Evolutionary conservation across 2,329 filamentous ascomycete genomes (phyloP).

Genomic region (Chrysoporthe deuterocubensis): DNA sequence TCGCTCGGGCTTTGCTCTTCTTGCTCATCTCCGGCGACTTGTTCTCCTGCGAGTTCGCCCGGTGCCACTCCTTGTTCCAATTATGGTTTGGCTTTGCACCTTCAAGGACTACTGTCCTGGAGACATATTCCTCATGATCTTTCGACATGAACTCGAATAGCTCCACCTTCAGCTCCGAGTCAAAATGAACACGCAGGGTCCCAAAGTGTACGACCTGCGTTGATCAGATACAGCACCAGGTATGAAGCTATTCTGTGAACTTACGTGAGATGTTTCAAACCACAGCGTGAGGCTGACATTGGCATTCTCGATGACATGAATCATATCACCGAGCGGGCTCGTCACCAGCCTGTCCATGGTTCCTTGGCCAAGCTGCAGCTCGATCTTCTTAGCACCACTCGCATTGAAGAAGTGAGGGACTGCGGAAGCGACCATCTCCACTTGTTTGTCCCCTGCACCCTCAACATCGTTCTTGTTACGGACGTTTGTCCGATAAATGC

Average conservation of each 20-base stretch:
- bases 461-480: constrained; percentile 25
- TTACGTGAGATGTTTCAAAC: constrained; percentile 83
- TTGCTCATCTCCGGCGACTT: constrained; percentile 72
- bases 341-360: constrained; percentile 59
- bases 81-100: constrained; percentile 64
- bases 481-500: constrained; percentile 64
- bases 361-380: constrained; percentile 78
- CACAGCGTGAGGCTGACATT: constrained; percentile 86
- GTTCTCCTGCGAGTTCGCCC: constrained; percentile 58
- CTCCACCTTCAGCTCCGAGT: constrained; percentile 79
- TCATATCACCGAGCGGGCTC: constrained; percentile 52
- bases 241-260: constrained; percentile 37
- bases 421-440: constrained; percentile 81
- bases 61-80: constrained; percentile 70
- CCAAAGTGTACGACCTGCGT: constrained; percentile 50
- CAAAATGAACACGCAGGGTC: constrained; percentile 77
- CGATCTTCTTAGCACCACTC: constrained; percentile 83
- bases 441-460: constrained; percentile 66
- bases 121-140: constrained; percentile 81
- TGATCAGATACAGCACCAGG: neutral
- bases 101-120: constrained; percentile 66
- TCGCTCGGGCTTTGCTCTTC: constrained; percentile 61
- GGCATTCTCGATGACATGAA: constrained; percentile 73
- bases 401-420: constrained; percentile 89
- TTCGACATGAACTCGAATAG: constrained; percentile 80